Evolutionary conservation across 495 filamentous ascomycete genomes (phyloP).

Genomic region (Glonium stellatum): DNA sequence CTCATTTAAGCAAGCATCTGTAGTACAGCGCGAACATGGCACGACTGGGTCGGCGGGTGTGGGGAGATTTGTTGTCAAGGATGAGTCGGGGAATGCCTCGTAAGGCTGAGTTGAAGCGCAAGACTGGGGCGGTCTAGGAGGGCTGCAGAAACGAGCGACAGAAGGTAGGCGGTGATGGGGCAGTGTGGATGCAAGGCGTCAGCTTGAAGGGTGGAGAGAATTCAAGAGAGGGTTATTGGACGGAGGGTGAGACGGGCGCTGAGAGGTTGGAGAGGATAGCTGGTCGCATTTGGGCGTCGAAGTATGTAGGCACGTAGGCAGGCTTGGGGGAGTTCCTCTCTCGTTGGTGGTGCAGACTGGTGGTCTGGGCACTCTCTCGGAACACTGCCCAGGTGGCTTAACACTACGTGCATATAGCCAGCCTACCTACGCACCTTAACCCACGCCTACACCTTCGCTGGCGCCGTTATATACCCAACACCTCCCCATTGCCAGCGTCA

Average conservation of each 20-base stretch:
- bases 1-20: conserved; percentile 23
- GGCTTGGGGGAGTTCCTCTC: not conserved
- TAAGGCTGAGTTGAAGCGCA: conserved; percentile 21
- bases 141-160: not conserved
- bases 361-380: not conserved
- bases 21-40: conserved; percentile 28
- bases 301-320: too few species aligned
- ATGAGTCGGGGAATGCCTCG: conserved; percentile 6
- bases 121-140: not conserved
- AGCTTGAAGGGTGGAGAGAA: not conserved
- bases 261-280: not conserved
- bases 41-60: conserved; percentile 12
- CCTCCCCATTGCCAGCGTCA: not conserved
- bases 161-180: not conserved
- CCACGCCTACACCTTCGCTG: too few species aligned
- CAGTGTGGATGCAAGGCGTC: not conserved
- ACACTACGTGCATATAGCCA: too few species aligned
- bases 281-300: not conserved
- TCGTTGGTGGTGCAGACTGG: not conserved
- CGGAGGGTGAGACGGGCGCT: not conserved
- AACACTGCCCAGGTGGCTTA: not conserved
- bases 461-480: not conserved
- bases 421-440: too few species aligned
- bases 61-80: conserved; percentile 12
- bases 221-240: not conserved